Evolutionary conservation across 148 eudicot species (phyloP).

Genomic region (Camellia sinensis): DNA sequence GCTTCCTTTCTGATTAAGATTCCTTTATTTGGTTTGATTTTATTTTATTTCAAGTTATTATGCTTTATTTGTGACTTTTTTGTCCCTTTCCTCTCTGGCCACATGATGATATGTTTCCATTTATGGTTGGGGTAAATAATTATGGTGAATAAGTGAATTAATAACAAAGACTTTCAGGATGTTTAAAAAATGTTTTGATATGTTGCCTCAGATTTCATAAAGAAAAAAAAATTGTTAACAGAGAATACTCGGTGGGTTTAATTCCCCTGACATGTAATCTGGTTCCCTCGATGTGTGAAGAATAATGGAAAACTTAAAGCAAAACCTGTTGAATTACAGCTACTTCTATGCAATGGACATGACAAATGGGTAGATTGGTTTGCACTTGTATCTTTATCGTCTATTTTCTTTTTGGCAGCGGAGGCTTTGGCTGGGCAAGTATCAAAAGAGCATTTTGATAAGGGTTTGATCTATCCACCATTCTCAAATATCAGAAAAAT

Average conservation of each 20-base stretch:
- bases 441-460: constrained; percentile 56
- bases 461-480: constrained; percentile 87
- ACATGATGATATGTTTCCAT: background rate
- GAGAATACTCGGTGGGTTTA: background rate
- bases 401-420: constrained; percentile 38
- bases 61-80: background rate
- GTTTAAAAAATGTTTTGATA: background rate
- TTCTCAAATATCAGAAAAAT: constrained; percentile 74
- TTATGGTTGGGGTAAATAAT: background rate
- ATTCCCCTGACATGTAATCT: background rate
- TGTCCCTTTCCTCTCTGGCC: background rate
- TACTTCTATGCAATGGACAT: background rate
- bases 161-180: background rate
- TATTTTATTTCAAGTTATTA: background rate
- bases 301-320: background rate
- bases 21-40: background rate
- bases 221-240: background rate
- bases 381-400: background rate
- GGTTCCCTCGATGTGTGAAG: background rate
- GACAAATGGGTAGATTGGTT: background rate
- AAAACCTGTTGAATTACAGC: background rate
- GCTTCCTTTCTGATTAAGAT: background rate
- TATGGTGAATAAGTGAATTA: background rate
- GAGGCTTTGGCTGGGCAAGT: constrained; percentile 93
- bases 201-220: background rate